Base-by-base conservation (phyloP, 176 grass and related monocot genomes). In the Zoysia pacifica region DNA sequence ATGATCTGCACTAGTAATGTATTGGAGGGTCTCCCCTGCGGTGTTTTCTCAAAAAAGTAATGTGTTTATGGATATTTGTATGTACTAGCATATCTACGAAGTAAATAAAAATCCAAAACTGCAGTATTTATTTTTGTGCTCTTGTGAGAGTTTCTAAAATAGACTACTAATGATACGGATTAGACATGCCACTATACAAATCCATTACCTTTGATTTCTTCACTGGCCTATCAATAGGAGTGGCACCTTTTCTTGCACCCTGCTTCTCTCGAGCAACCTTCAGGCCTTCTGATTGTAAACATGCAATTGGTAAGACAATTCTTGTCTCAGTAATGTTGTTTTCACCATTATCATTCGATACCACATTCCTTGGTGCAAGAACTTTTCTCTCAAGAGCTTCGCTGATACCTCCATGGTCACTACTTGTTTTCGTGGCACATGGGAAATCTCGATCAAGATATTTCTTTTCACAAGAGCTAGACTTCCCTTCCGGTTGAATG, bases 281-380 rank as follows among this genome's bases (percentile, higher is more conserved):
- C 48, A 67, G 37, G 61, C 12, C 51, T 73, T 78, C 52, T 56
- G 62, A 47, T 44, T 74, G 73, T 19, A 70, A 40, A 72, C 58
- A 67, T 76, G n/a, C 70, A 71, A 56, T 39, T 66, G 80, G 81
- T n/a, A 87, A 80, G 60, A 76, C 81, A 87, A 83, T 87, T 67
- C 65, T 83, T 28, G 75, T 66, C 1, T 20, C 49, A 62, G 16
- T 45, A 86, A 41, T 36, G 52, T 86, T 64, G 48, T 35, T 82
- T 68, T 65, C 79, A 64, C 28, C 69, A 70, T 71, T 74, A 70
- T 79, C 63, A 83, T 81, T 45, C 79, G 88, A 79, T 52, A 69
- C 56, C 46, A 69, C 69, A 45, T 20, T 55, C 47, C 78, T 82
- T 74, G 62, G 73, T 53, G 47, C 79, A 86, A 83, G 79, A 67